phyloP scores from a whole-genome alignment of 148 eudicot genomes.

The Polygonum maritimum region DNA sequence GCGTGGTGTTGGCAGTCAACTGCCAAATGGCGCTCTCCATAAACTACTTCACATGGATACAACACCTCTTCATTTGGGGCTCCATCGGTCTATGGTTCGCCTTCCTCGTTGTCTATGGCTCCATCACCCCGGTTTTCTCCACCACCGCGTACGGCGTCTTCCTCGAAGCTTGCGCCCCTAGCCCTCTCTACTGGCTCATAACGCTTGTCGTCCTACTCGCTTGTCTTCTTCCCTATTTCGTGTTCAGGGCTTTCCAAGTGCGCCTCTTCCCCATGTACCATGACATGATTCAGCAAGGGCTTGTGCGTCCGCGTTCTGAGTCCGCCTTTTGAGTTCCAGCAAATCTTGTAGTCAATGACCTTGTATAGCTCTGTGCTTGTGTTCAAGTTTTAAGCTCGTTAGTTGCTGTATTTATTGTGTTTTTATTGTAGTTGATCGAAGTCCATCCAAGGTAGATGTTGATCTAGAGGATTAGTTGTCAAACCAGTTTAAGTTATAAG shows the following conservation, averaged over 20 bases:
- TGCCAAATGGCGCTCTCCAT: slow-evolving; percentile 87
- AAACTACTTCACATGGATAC: slow-evolving; percentile 96
- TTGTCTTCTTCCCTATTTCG: slow-evolving; percentile 54
- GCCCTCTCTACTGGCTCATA: slow-evolving; percentile 63
- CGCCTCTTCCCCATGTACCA: slow-evolving; percentile 77
- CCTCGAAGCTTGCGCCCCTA: slow-evolving; percentile 74
- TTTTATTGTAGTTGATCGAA: neutral
- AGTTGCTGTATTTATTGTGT: neutral
- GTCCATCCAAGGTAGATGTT: neutral
- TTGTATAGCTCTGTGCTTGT: neutral
- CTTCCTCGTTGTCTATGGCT: slow-evolving; percentile 64
- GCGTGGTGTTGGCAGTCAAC: slow-evolving; percentile 82
- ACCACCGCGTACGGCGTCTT: slow-evolving; percentile 64
- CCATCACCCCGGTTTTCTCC: slow-evolving; percentile 40
- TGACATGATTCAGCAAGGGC: slow-evolving; percentile 41
- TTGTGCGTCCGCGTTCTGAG: neutral
- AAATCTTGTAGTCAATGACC: too few relatives aligned
- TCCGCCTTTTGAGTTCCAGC: neutral
- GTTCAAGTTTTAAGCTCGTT: neutral
- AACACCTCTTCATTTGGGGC: slow-evolving; percentile 83
- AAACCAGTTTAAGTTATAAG: too few relatives aligned
- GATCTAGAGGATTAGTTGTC: too few relatives aligned
- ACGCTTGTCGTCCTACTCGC: slow-evolving; percentile 55
- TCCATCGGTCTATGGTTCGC: slow-evolving; percentile 71
- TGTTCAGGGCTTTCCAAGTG: slow-evolving; percentile 50